Evolutionary conservation across 2,329 filamentous ascomycete genomes (phyloP).

Genomic region (Magnaporthiopsis incrustans): DNA sequence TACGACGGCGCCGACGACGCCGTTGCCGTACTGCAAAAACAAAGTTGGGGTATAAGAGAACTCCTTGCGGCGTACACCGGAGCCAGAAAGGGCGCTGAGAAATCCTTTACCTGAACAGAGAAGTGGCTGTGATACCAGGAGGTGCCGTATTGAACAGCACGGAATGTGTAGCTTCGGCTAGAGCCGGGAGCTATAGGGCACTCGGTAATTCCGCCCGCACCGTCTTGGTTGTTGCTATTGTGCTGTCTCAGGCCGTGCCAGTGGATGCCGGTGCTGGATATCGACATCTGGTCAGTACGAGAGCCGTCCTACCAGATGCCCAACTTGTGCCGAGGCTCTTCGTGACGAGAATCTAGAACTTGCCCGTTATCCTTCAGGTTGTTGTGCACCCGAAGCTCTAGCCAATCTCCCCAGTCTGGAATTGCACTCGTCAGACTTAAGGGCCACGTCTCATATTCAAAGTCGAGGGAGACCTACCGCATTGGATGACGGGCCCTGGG

Average conservation of each 20-base stretch:
- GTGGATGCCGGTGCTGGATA: constrained; percentile 32
- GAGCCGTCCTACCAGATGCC: background rate
- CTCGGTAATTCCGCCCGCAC: constrained; percentile 34
- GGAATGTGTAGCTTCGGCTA: constrained; percentile 27
- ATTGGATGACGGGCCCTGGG: constrained; percentile 4
- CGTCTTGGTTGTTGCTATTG: constrained; percentile 36
- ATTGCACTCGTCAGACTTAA: too few species aligned
- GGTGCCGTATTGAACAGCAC: constrained; percentile 30
- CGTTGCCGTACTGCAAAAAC: constrained; percentile 39
- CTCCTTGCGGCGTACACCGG: too few species aligned
- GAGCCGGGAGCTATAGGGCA: constrained; percentile 30
- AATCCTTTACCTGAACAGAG: constrained; percentile 15
- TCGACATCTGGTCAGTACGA: background rate
- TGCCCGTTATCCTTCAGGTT: constrained; percentile 40
- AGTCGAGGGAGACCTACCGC: background rate
- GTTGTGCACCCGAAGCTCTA: constrained; percentile 58
- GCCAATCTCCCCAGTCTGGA: constrained; percentile 40
- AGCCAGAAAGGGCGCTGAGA: background rate
- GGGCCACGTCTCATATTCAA: background rate
- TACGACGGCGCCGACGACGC: constrained; percentile 41
- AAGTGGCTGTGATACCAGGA: constrained; percentile 42
- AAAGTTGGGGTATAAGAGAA: background rate
- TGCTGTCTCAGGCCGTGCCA: constrained; percentile 41
- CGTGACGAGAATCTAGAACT: constrained; percentile 1
- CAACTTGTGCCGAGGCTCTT: background rate